Conservation (phyloP, 805 yeast species). For the Wickerhamiella musiphila region DNA sequence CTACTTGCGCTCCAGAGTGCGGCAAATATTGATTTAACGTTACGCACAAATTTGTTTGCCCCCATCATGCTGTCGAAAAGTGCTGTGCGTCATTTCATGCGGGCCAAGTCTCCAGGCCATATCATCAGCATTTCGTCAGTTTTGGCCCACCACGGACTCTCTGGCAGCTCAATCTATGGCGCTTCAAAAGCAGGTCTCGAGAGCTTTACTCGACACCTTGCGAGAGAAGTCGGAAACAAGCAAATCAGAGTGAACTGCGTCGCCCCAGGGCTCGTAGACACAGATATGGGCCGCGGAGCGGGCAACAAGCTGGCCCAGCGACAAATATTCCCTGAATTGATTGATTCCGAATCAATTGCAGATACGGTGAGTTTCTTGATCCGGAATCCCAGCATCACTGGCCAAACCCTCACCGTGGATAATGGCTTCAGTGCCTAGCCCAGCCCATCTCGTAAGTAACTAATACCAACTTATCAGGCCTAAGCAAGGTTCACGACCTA, state of each 20-base stretch:
- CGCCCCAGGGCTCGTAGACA: constrained; percentile 50
- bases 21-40: constrained; percentile 27
- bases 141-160: constrained; percentile 24
- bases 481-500: no score
- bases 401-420: constrained; percentile 10
- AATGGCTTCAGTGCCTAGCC: constrained; percentile 8
- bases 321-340: constrained; percentile 9
- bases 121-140: constrained; percentile 56
- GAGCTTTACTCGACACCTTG: constrained; percentile 42
- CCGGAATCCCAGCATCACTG: constrained; percentile 8
- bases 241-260: constrained; percentile 46
- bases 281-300: constrained; percentile 33
- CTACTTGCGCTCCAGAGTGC: constrained; percentile 30
- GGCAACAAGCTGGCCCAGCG: no score
- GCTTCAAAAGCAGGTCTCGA: constrained; percentile 56
- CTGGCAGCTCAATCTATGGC: constrained; percentile 48
- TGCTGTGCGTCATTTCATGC: constrained; percentile 35
- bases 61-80: constrained; percentile 43
- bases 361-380: constrained; percentile 10
- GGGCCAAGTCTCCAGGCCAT: constrained; percentile 18
- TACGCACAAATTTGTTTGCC: constrained; percentile 40
- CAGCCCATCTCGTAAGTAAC: no score
- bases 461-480: no score
- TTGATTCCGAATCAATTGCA: constrained; percentile 10
- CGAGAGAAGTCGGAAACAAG: constrained; percentile 37